Evolutionary conservation across 2,329 filamentous ascomycete species (phyloP), one percentile per base, ranked within the genome.

Genomic region (Ilyonectria mors-panacis): DNA sequence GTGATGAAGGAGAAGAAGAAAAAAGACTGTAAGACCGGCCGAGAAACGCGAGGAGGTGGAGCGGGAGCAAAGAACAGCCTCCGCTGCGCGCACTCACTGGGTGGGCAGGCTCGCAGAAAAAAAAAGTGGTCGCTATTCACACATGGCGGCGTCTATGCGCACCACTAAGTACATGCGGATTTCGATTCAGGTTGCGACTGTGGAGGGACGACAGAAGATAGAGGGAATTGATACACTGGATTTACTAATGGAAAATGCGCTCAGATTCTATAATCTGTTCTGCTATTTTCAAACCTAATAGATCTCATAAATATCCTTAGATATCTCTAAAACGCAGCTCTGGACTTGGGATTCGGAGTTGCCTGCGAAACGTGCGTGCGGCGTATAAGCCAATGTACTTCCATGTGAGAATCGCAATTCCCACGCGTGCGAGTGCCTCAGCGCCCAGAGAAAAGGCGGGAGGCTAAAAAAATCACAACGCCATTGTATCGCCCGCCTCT

Each of bases 1-100:
- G 67, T 59, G 55, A 8, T 60, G 60, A 44, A 61, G 63, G 50
- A 63, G 53, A 47, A 61, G 33, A n/a, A 55, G 58, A 56, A 51
- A 71, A 63, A 54, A 65, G 39, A 33, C 44, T 42, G 39, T 63
- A 54, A 57, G 57, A 59, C 45, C 47, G 53, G 62, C 59, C 54
- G 23, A 44, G 42, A 59, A 39, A 44, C 59, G 53, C 59, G 57
- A 56, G 53, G 44, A 59, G 44, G 62, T 56, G 63, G 58, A 70
- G 65, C 61, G 60, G 57, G 57, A 63, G 28, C 50, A 45, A 54
- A 53, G 60, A 53, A 53, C 26, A 37, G 45, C 51, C 44, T 61
- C 28, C 33, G 33, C 53, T 58, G 37, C 47, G 42, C 39, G 39
- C 61, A 57, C 23, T 54, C 59, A 44, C 37, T 53, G 23, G 39